Conservation (phyloP, 768 basidiomycete genomes). For the Auricularia heimuer region DNA sequence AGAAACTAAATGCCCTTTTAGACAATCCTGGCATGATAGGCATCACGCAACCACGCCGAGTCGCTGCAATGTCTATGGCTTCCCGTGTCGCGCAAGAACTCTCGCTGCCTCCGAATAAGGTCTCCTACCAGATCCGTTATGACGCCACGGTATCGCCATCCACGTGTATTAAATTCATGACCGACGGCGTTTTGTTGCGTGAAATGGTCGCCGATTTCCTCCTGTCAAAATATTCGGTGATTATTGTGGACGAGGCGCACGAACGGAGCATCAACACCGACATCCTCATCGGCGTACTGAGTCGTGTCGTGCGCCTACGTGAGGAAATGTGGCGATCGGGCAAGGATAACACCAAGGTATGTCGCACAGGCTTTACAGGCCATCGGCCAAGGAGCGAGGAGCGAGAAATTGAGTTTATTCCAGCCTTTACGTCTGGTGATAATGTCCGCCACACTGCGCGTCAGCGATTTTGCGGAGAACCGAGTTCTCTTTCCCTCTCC, state of each 20-base stretch:
- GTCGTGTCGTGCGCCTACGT: slow-evolving; percentile 79
- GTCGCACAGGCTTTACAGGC: too few species aligned
- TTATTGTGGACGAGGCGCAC: slow-evolving; percentile 97
- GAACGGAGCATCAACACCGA: slow-evolving; percentile 98
- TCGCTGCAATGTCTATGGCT: slow-evolving; percentile 96
- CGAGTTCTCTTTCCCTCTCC: slow-evolving; percentile 64
- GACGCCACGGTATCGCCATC: slow-evolving; percentile 84
- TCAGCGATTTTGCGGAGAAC: slow-evolving; percentile 88
- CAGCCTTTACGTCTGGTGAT: slow-evolving; percentile 88
- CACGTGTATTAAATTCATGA: slow-evolving; percentile 99
- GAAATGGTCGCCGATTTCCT: slow-evolving; percentile 89
- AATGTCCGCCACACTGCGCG: slow-evolving; percentile 96
- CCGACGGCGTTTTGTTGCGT: slow-evolving; percentile 90
- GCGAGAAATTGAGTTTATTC: background rate
- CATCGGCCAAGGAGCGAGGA: too few species aligned
- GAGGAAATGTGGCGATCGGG: slow-evolving; percentile 83
- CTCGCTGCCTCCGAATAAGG: slow-evolving; percentile 66
- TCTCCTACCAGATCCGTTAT: slow-evolving; percentile 97
- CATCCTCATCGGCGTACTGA: slow-evolving; percentile 93
- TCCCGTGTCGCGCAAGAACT: slow-evolving; percentile 87
- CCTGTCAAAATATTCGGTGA: slow-evolving; percentile 86
- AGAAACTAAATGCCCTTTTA: slow-evolving; percentile 18
- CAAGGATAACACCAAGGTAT: slow-evolving; percentile 60
- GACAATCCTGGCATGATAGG: slow-evolving; percentile 98
- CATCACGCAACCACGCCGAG: slow-evolving; percentile 92